A percentile compares a stretch with the other conserved stretches of the same genome.
phyloP scores from a whole-genome alignment of 75 land plant genomes.

The Larix kaempferi region DNA sequence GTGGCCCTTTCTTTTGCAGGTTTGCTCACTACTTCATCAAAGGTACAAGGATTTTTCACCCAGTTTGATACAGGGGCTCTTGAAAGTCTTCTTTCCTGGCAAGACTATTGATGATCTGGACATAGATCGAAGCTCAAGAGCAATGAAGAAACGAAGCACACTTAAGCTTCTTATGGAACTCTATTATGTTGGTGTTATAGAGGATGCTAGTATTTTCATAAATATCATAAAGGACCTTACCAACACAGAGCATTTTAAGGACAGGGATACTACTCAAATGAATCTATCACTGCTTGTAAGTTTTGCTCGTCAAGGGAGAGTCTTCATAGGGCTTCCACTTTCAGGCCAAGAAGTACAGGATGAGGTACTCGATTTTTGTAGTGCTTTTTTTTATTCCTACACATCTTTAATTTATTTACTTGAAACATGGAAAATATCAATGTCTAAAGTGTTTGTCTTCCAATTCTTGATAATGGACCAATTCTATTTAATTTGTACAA shows the following conservation, averaged over 20 bases:
- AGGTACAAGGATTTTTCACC: conserved; percentile 97
- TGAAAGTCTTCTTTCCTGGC: conserved; percentile 79
- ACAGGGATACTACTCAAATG: conserved; percentile 86
- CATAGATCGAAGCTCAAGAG: conserved; percentile 69
- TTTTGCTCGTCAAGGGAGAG: conserved; percentile 50
- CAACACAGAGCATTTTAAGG: conserved; percentile 69
- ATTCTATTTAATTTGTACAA: too few relatives aligned
- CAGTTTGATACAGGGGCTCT: conserved; percentile 72
- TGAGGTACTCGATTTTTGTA: too few relatives aligned
- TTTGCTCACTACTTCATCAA: conserved; percentile 94
- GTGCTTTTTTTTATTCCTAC: too few relatives aligned
- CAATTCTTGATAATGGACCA: too few relatives aligned
- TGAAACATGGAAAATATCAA: too few relatives aligned
- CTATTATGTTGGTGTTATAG: conserved; percentile 89
- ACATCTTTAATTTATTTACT: too few relatives aligned
- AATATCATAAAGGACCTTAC: conserved; percentile 90
- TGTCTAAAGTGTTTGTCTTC: too few relatives aligned
- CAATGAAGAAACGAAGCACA: conserved; percentile 94
- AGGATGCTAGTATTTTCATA: conserved; percentile 70
- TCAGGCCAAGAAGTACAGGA: too few relatives aligned
- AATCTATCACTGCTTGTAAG: conserved; percentile 87
- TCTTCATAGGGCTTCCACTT: too few relatives aligned
- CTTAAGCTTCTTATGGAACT: conserved; percentile 89
- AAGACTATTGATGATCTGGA: conserved; percentile 79
- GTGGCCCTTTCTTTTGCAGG: too few relatives aligned